These are phyloP conservation scores for Orbilia blumenaviensis DNA, from an alignment of 2,329 filamentous ascomycete genomes.

Conservation along the genomic window DNA sequence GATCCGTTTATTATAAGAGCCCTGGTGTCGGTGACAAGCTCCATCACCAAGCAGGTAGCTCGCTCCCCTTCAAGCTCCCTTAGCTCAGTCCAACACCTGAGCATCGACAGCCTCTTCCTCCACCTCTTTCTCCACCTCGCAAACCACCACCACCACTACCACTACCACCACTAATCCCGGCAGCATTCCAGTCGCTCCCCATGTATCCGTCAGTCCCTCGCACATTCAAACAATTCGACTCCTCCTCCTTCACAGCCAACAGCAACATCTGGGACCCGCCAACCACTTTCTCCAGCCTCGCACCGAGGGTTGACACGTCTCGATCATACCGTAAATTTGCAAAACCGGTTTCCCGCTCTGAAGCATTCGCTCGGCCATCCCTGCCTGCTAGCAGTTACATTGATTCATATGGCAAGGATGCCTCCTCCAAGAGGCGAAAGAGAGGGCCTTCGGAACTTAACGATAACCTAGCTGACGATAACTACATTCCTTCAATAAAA, in stretches of 20 bases:
- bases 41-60: not conserved
- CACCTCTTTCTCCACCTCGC: not conserved
- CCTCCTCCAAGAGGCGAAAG: constrained; percentile 34
- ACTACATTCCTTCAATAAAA: constrained; percentile 46
- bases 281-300: constrained; percentile 37
- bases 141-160: not conserved
- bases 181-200: constrained; percentile 23
- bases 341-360: constrained; percentile 46
- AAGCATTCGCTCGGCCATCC: constrained; percentile 24
- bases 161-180: not conserved
- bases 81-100: not conserved
- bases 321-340: constrained; percentile 44
- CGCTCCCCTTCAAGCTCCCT: not conserved
- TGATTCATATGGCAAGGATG: constrained; percentile 30
- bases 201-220: constrained; percentile 38
- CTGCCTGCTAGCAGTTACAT: constrained; percentile 38
- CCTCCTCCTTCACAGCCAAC: constrained; percentile 16
- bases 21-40: not conserved
- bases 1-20: not conserved
- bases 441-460: constrained; percentile 45
- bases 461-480: constrained; percentile 40
- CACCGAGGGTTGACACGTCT: constrained; percentile 26
- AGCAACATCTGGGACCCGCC: constrained; percentile 38
- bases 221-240: constrained; percentile 32
- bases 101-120: constrained; percentile 2